A percentile compares a stretch with the other conserved stretches of the same genome.
These are phyloP conservation scores for Corallochytrium limacisporum DNA, from an alignment of 78 protist species.

Conservation along the genomic window DNA sequence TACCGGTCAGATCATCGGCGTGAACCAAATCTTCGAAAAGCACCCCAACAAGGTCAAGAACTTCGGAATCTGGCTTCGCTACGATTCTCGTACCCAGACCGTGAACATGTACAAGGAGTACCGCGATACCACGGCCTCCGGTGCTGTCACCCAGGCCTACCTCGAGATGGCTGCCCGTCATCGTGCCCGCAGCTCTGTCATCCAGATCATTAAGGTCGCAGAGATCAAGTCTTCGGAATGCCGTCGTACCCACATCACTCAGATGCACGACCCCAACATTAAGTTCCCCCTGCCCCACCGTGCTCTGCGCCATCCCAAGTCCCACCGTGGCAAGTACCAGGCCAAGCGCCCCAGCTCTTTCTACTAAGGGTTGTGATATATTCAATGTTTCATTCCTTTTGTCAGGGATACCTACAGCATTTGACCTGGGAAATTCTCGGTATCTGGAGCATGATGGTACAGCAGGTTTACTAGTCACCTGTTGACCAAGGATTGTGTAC, in stretches of 20 bases:
- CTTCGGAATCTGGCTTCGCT: slow-evolving; percentile 92
- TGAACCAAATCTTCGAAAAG: slow-evolving; percentile 71
- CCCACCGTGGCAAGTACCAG: background rate
- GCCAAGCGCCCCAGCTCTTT: slow-evolving; percentile 30
- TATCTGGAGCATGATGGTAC: too few species aligned
- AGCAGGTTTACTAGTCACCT: too few species aligned
- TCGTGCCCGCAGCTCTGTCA: slow-evolving; percentile 61
- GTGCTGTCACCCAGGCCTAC: slow-evolving; percentile 65
- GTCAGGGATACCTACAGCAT: too few species aligned
- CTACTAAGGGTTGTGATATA: background rate
- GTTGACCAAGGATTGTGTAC: too few species aligned
- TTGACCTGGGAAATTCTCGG: too few species aligned
- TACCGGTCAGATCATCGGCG: slow-evolving; percentile 82
- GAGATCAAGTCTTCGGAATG: slow-evolving; percentile 39
- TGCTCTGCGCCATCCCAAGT: background rate
- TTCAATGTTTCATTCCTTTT: too few species aligned
- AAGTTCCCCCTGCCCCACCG: slow-evolving; percentile 76
- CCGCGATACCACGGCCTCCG: slow-evolving; percentile 67
- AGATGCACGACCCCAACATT: slow-evolving; percentile 59
- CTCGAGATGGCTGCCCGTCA: slow-evolving; percentile 94
- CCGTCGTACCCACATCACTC: slow-evolving; percentile 46
- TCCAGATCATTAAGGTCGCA: slow-evolving; percentile 82
- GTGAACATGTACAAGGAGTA: slow-evolving; percentile 96
- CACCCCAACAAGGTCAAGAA: slow-evolving; percentile 64
- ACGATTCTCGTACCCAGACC: slow-evolving; percentile 87